These are phyloP conservation scores for Dendrobium nobile DNA, from an alignment of 106 monocot species.

Conservation along the genomic window DNA sequence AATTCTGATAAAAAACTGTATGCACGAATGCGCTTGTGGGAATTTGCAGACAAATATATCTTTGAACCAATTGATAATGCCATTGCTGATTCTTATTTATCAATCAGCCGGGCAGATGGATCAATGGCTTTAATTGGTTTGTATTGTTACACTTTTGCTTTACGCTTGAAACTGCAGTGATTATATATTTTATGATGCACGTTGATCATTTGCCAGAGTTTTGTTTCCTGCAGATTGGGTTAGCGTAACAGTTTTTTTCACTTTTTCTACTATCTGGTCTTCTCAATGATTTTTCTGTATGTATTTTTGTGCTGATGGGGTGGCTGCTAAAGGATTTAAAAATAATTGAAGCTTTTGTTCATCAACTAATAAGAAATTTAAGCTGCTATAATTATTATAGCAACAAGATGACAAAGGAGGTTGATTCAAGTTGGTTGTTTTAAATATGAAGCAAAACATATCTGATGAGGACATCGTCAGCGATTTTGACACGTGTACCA, in stretches of 20 bases:
- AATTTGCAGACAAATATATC: conserved; percentile 69
- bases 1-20: conserved; percentile 34
- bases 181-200: not conserved
- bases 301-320: not conserved
- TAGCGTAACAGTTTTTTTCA: not conserved
- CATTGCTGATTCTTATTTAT: conserved; percentile 41
- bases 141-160: conserved; percentile 1
- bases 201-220: not conserved
- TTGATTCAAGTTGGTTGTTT: not conserved
- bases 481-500: too few species aligned
- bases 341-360: not conserved
- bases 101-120: conserved; percentile 69
- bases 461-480: too few species aligned
- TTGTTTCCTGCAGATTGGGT: not conserved
- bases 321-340: not conserved
- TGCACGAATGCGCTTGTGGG: conserved; percentile 67
- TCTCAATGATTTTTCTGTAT: not conserved
- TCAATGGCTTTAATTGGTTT: conserved; percentile 56
- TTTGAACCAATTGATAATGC: conserved; percentile 61
- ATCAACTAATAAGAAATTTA: not conserved
- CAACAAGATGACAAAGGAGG: not conserved
- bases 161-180: not conserved
- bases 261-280: not conserved
- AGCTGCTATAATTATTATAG: not conserved
- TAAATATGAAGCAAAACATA: not conserved